Evolutionary conservation across 345 rosid genomes (phyloP).

Genomic region (Salix koriyanagi): DNA sequence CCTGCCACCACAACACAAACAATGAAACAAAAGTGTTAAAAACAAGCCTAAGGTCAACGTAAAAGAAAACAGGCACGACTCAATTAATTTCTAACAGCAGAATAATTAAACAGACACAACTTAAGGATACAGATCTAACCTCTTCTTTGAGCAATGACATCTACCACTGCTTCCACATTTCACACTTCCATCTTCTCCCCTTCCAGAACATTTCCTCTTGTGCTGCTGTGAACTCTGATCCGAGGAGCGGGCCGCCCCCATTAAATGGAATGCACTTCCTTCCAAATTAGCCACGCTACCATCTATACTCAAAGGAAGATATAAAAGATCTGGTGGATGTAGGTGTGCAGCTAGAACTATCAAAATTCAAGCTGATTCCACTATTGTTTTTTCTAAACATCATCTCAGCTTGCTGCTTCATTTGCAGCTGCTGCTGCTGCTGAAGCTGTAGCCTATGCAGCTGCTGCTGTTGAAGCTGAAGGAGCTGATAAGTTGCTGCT

Average conservation of each 20-base stretch:
- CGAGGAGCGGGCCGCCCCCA: slow-evolving; percentile 47
- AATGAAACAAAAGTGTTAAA: slow-evolving; percentile 6
- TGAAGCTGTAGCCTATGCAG: slow-evolving; percentile 42
- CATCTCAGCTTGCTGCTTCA: slow-evolving; percentile 73
- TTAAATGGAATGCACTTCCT: slow-evolving; percentile 53
- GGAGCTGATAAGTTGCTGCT: slow-evolving; percentile 37
- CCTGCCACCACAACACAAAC: slow-evolving; percentile 34
- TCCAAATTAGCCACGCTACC: slow-evolving; percentile 65
- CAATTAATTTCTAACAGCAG: not conserved
- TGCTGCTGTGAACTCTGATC: slow-evolving; percentile 64
- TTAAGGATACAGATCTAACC: slow-evolving; percentile 31
- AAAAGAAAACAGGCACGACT: not conserved
- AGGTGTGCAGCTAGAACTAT: slow-evolving; percentile 73
- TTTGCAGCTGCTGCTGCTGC: slow-evolving; percentile 50
- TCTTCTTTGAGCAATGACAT: slow-evolving; percentile 81
- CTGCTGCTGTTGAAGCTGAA: slow-evolving; percentile 51
- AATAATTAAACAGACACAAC: not conserved
- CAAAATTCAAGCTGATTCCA: slow-evolving; percentile 66
- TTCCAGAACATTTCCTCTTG: slow-evolving; percentile 58
- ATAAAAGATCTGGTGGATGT: slow-evolving; percentile 67
- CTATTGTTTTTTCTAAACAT: slow-evolving; percentile 59
- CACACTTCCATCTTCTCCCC: slow-evolving; percentile 66
- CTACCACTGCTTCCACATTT: slow-evolving; percentile 61
- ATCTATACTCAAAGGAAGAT: slow-evolving; percentile 72
- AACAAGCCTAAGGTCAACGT: not conserved